Evolutionary conservation across 2,329 filamentous ascomycete species (phyloP).

Genomic region (Nothopassalora personata): DNA sequence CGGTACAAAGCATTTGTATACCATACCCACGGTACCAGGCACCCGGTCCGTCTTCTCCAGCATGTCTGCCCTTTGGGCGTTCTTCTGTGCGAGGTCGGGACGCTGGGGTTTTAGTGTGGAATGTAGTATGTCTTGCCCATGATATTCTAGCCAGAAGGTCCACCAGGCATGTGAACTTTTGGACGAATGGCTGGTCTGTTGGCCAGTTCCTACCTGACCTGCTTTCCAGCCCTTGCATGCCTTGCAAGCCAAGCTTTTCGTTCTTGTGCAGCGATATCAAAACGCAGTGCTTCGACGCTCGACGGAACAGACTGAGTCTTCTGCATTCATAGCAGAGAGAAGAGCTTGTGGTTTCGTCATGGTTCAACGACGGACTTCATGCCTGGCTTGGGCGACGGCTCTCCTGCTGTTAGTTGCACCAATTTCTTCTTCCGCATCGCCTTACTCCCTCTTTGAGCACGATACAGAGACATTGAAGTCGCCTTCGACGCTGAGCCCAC

Average conservation of each 20-base stretch:
- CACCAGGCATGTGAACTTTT: neutral
- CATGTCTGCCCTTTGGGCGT: neutral
- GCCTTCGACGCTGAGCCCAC: constrained; percentile 2
- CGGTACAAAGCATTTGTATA: neutral
- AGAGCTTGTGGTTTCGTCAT: neutral
- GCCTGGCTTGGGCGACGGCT: neutral
- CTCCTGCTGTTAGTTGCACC: neutral
- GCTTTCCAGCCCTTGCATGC: neutral
- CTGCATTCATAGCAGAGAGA: neutral
- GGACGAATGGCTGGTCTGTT: neutral
- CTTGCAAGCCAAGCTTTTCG: neutral
- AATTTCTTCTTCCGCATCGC: neutral
- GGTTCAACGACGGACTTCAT: neutral
- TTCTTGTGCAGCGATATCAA: neutral
- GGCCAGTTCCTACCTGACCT: neutral
- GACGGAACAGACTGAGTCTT: neutral
- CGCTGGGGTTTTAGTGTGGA: neutral
- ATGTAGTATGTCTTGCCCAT: constrained; percentile 1
- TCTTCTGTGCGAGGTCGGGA: neutral
- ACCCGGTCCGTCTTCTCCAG: neutral
- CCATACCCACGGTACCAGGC: neutral
- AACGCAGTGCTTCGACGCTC: neutral
- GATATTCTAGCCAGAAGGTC: neutral
- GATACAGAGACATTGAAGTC: neutral
- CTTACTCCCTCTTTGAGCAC: neutral